Evolutionary conservation across 139 green algal species (phyloP), one percentile per base, ranked within the genome.

Genomic region (Trebouxia sp.): DNA sequence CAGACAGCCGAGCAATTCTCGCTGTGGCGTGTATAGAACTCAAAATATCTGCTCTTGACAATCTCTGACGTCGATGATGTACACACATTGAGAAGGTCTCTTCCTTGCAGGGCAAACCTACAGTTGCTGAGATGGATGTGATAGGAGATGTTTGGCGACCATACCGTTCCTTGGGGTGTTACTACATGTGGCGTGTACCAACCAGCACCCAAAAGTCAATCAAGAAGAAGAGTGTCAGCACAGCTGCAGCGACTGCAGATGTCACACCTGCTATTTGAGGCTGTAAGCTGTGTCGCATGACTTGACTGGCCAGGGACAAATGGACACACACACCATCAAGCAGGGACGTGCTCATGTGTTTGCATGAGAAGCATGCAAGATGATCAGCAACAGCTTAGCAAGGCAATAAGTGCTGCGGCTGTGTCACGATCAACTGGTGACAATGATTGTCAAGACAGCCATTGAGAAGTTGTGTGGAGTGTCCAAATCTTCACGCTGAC

Each of bases 141-240:
- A 24, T 93, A 14, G 69, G 82, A 15, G 80, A 84, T 42, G 26
- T 38, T 8, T 93, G 89, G 89, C 53, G 66, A 17, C 89, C 89
- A 0, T 92, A 85, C 75, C 82, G 88, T 38, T 82, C 47, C 26
- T 35, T 90, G 26, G 89, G 88, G 2, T 77, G 47, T 41, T 93
- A 89, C 53, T 93, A 89, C 83, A 93, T 93, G 89, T 93, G 89
- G 89, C 80, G 83, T 10, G 80, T 92, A 37, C 79, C 82, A 24
- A 78, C 82, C 17, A 39, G 48, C 22, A 80, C 79, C 26, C 32
- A 38, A 47, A 65, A 62, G 28, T 45, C 43, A 37, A 12, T 37
- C 1, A 79, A 79, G 41, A 77, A 77, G 39, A 55, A 77, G 32
- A 35, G 62, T 72, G 62, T 72, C 7, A 72, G 62, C 15, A 72